These are phyloP conservation scores for Beta lomatogona DNA, from an alignment of 179 eudicot genomes.

Conservation along the genomic window DNA sequence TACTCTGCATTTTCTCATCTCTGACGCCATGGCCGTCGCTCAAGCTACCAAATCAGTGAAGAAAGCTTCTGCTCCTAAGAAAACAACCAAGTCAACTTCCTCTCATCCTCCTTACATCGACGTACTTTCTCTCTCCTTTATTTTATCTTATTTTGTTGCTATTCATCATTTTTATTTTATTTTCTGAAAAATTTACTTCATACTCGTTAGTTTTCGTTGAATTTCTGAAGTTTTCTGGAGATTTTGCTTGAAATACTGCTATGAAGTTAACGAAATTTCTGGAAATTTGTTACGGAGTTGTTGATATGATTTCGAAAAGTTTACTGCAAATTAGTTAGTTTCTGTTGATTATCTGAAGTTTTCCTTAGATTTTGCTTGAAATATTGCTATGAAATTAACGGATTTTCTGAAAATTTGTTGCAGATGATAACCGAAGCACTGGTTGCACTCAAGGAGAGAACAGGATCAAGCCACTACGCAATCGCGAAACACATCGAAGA, in stretches of 20 bases:
- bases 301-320: background rate
- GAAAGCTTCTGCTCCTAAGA: constrained; percentile 15
- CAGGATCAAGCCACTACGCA: constrained; percentile 50
- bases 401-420: background rate
- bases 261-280: too few species aligned
- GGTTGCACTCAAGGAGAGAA: constrained; percentile 48
- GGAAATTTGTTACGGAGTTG: too few species aligned
- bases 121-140: constrained; percentile 5
- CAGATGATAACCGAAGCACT: constrained; percentile 57
- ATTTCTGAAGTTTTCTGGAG: background rate
- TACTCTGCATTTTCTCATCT: background rate
- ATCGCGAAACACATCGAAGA: constrained; percentile 53
- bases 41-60: constrained; percentile 24
- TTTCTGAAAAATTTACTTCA: too few species aligned
- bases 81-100: constrained; percentile 4
- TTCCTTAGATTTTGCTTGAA: background rate
- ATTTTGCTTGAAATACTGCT: background rate
- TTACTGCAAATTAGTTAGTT: background rate
- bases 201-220: background rate
- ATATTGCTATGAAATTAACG: background rate
- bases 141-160: background rate
- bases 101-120: constrained; percentile 50
- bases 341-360: background rate
- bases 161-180: background rate
- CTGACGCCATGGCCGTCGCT: constrained; percentile 26